phyloP scores from a whole-genome alignment of 1,139 yeast genomes.

The Pichia sp. region DNA sequence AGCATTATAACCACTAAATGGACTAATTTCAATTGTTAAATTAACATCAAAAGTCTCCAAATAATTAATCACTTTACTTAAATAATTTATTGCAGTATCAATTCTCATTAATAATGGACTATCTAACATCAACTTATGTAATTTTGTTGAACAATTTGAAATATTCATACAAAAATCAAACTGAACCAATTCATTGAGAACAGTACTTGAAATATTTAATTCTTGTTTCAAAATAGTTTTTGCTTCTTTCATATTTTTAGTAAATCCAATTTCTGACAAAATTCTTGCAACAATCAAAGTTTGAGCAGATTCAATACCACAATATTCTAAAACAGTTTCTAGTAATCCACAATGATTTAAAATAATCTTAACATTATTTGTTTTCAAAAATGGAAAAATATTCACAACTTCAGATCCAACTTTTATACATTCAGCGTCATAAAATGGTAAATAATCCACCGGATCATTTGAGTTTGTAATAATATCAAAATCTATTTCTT shows the following conservation, averaged over 20 bases:
- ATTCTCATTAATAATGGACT: slow-evolving; percentile 59
- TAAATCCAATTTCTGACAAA: slow-evolving; percentile 70
- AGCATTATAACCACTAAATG: slow-evolving; percentile 77
- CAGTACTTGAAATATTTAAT: slow-evolving; percentile 71
- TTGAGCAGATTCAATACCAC: slow-evolving; percentile 70
- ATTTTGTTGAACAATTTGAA: slow-evolving; percentile 53
- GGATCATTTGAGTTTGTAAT: slow-evolving; percentile 42
- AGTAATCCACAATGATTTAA: slow-evolving; percentile 78
- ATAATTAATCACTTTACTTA: slow-evolving; percentile 49
- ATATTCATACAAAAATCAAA: slow-evolving; percentile 73
- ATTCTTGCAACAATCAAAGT: slow-evolving; percentile 61
- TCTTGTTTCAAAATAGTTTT: slow-evolving; percentile 62
- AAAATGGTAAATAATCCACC: slow-evolving; percentile 35
- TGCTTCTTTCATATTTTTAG: slow-evolving; percentile 59
- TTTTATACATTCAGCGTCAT: slow-evolving; percentile 85
- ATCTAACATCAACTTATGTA: slow-evolving; percentile 68
- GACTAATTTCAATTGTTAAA: slow-evolving; percentile 43
- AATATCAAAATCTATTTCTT: slow-evolving; percentile 84
- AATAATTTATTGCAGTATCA: slow-evolving; percentile 55
- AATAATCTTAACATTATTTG: slow-evolving; percentile 49
- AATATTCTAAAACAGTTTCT: slow-evolving; percentile 68
- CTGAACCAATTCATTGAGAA: slow-evolving; percentile 70
- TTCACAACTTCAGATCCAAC: slow-evolving; percentile 69
- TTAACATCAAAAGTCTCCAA: slow-evolving; percentile 55
- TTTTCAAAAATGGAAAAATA: slow-evolving; percentile 58